Conservation (phyloP, 768 basidiomycete species). For the Tricholoma sp. region DNA sequence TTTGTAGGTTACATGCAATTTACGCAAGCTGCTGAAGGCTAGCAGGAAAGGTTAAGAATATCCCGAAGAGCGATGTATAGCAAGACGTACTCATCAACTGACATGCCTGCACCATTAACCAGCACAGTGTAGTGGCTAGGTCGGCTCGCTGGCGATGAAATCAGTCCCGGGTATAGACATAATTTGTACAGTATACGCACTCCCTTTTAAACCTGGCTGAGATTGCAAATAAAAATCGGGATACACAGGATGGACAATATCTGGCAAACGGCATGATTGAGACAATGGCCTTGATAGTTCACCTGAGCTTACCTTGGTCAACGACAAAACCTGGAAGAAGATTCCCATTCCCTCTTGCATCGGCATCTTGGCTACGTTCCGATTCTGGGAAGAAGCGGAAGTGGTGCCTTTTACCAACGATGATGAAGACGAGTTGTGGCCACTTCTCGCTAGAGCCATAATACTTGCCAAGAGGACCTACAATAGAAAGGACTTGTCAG, state of each 20-base stretch:
- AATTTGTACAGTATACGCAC: slow-evolving; percentile 21
- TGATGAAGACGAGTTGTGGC: slow-evolving; percentile 48
- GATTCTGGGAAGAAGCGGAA: slow-evolving; percentile 49
- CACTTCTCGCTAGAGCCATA: slow-evolving; percentile 38
- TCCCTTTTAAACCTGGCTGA: slow-evolving; percentile 48
- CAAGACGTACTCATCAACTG: slow-evolving; percentile 18
- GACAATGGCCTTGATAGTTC: neutral
- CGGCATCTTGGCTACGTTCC: slow-evolving; percentile 24
- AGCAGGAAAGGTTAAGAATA: neutral
- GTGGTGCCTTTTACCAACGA: slow-evolving; percentile 55
- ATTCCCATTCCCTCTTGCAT: slow-evolving; percentile 53
- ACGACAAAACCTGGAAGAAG: slow-evolving; percentile 53
- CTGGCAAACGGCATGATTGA: slow-evolving; percentile 24
- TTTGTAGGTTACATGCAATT: slow-evolving; percentile 30
- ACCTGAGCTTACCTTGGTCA: slow-evolving; percentile 28
- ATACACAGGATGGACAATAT: slow-evolving; percentile 51
- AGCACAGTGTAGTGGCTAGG: slow-evolving; percentile 58
- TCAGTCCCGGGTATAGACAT: neutral
- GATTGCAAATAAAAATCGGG: slow-evolving; percentile 62
- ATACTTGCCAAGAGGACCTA: slow-evolving; percentile 16
- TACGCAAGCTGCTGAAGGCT: slow-evolving; percentile 46
- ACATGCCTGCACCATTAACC: slow-evolving; percentile 23
- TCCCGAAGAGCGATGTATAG: neutral
- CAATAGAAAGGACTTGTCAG: neutral
- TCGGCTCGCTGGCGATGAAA: slow-evolving; percentile 38